A percentile compares a stretch with the other conserved stretches of the same genome.
These are phyloP conservation scores for Erysimum cheiranthoides DNA, from an alignment of 345 rosid genomes.

Conservation along the genomic window DNA sequence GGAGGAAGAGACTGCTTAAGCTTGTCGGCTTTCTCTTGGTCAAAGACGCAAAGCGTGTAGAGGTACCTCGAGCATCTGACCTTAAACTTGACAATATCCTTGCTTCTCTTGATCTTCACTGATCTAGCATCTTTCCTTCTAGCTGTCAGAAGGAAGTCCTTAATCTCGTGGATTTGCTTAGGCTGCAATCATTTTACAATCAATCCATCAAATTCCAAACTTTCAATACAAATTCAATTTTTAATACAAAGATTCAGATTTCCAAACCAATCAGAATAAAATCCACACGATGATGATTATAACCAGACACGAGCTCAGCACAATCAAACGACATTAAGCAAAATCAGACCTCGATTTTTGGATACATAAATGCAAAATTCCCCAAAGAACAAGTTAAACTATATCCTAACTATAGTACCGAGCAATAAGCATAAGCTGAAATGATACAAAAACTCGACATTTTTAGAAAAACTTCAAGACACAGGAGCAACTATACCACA, in stretches of 20 bases:
- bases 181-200: constrained; percentile 56
- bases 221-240: neutral
- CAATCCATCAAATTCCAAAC: neutral
- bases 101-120: constrained; percentile 90
- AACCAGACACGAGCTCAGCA: neutral
- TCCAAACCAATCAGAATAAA: neutral
- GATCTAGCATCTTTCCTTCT: constrained; percentile 95
- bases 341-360: neutral
- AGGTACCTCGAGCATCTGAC: constrained; percentile 92
- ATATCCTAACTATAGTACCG: neutral
- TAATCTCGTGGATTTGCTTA: constrained; percentile 92
- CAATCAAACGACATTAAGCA: neutral
- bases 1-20: constrained; percentile 98
- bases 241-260: neutral
- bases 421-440: neutral
- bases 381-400: neutral
- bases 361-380: neutral
- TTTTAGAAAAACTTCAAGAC: neutral
- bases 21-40: constrained; percentile 91
- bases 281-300: neutral
- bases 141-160: constrained; percentile 95
- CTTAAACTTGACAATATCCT: constrained; percentile 86
- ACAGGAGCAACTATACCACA: neutral
- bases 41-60: constrained; percentile 87
- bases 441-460: neutral